Base-by-base conservation (phyloP, 345 rosid species). In the Euphorbia tirucalli region DNA sequence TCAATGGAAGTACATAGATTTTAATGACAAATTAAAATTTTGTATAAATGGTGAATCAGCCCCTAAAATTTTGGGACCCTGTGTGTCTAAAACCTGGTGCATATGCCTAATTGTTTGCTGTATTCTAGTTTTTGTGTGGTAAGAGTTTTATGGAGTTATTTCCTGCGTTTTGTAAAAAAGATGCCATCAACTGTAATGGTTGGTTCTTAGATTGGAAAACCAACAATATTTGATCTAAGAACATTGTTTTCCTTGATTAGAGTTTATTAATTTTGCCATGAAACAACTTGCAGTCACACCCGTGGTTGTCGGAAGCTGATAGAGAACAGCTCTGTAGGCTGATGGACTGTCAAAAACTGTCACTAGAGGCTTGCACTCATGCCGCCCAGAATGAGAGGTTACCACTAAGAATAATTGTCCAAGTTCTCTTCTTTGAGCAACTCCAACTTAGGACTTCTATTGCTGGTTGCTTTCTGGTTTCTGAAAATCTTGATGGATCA, bases 351-450 rank as follows among this genome's bases (percentile, higher is more conserved):
- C 98, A 95, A 81, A 95, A 95, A 78, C 96, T 95, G 74, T 95
- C 99, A 13, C 57, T 95, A 77, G 99, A 95, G 81, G 99, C 99
- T 3, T 92, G 99, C 79, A 92, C 99, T 39, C 99, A 95, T 56
- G 99, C 99, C 0, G 98, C 98, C 0, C 99, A 95, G 81, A 95
- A 95, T 30, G 98, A 95, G 85, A 86, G 99, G 75, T 79, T 95
- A 37, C 99, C 99, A 1, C 76, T 95, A 49, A 89, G 99, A 79
- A 76, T 92, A 73, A 84, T 95, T 1, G 94, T 92, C 27, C 98
- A 90, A 81, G 97, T 95, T 77, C 90, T 95, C 74, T 95, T 95
- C 89, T 95, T 95, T 41, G 99, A 95, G 90, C 99, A 95, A 89
- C 99, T 92, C 70, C 99, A 95, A 88, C 97, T 95, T 27, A 82